Evolutionary conservation across 352 stramenopile species (phyloP).

Genomic region (Pythium insidiosum): DNA sequence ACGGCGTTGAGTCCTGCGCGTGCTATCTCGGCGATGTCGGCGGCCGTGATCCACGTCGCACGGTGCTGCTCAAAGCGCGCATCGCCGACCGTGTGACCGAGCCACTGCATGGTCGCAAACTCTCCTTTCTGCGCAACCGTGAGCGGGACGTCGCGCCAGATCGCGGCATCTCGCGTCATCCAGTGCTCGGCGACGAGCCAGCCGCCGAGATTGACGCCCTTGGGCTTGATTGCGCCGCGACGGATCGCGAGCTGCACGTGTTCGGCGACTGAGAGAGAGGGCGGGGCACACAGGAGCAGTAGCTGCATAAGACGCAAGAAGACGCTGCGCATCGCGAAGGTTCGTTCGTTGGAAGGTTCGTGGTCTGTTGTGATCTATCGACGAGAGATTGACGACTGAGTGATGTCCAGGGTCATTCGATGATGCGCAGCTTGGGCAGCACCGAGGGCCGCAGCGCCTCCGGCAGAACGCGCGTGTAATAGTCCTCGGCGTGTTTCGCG

Average conservation of each 20-base stretch:
- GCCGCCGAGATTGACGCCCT: slow-evolving; percentile 24
- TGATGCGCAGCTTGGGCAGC: slow-evolving; percentile 19
- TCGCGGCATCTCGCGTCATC: slow-evolving; percentile 21
- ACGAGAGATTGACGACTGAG: too few relatives aligned
- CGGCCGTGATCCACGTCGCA: slow-evolving; percentile 19
- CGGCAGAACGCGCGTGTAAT: slow-evolving; percentile 28
- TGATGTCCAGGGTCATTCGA: too few relatives aligned
- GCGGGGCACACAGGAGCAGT: too few relatives aligned
- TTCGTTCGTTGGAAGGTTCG: too few relatives aligned
- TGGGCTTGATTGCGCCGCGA: too few relatives aligned
- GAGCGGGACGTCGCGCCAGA: slow-evolving; percentile 17
- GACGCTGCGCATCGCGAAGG: too few relatives aligned
- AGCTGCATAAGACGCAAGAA: too few relatives aligned
- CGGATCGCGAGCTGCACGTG: slow-evolving; percentile 13
- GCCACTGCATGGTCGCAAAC: slow-evolving; percentile 17
- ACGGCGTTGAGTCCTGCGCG: slow-evolving; percentile 18
- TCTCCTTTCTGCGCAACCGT: slow-evolving; percentile 13
- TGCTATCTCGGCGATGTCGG: slow-evolving; percentile 17
- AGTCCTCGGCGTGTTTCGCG: slow-evolving; percentile 30
- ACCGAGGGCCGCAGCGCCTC: slow-evolving; percentile 16
- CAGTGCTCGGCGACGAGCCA: too few relatives aligned
- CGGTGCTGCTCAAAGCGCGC: slow-evolving; percentile 18
- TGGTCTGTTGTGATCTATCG: too few relatives aligned
- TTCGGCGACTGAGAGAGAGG: neutral
- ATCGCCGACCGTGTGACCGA: slow-evolving; percentile 17